Percentiles rank a stretch among this genome's conserved stretches.
phyloP scores from a whole-genome alignment of 257 asterid genomes.

The Jasminum sambac region DNA sequence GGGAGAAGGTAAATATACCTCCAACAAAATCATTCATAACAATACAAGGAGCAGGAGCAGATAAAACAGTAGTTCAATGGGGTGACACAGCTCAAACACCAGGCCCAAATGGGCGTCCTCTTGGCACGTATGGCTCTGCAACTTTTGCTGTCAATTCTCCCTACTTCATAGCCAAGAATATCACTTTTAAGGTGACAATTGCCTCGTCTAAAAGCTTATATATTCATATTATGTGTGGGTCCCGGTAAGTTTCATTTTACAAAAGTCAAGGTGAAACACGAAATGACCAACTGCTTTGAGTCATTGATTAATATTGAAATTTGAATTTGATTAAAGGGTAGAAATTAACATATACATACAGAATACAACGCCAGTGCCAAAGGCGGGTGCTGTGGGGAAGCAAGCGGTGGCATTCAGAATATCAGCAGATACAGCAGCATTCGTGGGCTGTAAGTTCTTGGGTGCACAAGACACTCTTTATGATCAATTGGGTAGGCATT shows the following conservation, averaged over 20 bases:
- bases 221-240: not conserved
- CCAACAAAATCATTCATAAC: conserved; percentile 63
- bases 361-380: conserved; percentile 86
- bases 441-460: conserved; percentile 73
- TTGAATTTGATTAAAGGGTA: no score
- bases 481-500: conserved; percentile 84
- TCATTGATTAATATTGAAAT: no score
- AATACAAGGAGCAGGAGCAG: conserved; percentile 80
- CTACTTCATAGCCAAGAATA: conserved; percentile 73
- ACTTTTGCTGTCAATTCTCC: conserved; percentile 91
- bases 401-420: conserved; percentile 93
- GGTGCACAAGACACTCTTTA: conserved; percentile 94
- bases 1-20: conserved; percentile 82
- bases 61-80: conserved; percentile 76
- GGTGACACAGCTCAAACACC: conserved; percentile 87
- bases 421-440: conserved; percentile 84
- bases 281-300: no score
- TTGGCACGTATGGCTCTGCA: conserved; percentile 89
- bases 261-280: no score
- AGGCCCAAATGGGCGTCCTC: conserved; percentile 63
- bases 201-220: not conserved
- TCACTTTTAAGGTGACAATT: conserved; percentile 67
- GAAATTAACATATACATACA: conserved; percentile 20
- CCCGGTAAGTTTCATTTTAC: no score
- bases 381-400: conserved; percentile 79